Base-by-base conservation (phyloP, 1,284 basidiomycete genomes). In the Puccinia horiana region DNA sequence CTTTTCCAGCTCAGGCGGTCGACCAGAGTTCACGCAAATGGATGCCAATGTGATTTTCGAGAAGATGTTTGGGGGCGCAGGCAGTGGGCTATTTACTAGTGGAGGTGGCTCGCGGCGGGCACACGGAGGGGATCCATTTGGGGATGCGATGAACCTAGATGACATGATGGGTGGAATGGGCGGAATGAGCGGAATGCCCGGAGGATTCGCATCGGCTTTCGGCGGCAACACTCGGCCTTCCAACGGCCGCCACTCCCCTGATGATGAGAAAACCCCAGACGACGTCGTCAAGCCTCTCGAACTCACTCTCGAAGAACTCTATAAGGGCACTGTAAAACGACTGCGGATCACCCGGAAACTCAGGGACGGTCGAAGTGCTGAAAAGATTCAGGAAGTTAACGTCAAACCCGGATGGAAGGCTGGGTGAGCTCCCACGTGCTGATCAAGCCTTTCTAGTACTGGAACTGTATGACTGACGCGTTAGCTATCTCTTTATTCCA, bases 11-110 rank as follows among this genome's bases (percentile, higher is more conserved):
- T 42, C 54, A 14, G 84, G 87, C 61, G 86, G 86, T 35, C 70
- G 44, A 32, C 6, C 70, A 1, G 90, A 91, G 6, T 95, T 92
- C 88, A 87, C 89, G 37, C 92, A 95, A 2, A 89, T 91, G 44
- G 96, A 98, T 86, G 95, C 96, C 18, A 91, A 94, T 84, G 93
- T 92, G 86, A 92, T 98, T 87, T 98, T 98, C 87, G 93, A 94
- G 91, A 93, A 88, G 89, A 92, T 91, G 35, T 82, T 85, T 54
- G 83, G 85, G 88, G 63, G 86, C 12, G 80, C 84, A 23, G 83
- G 81, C 26, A 26, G 37, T 35, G 23, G 75, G 42, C 85, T 58
- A 85, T 85, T 29, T 86, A 85, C 86, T 35, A 87, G 87, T 9
- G 85, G 86, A 54, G 85, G 86, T 20, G 85, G 37, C 83, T 83